These are phyloP conservation scores for Entoloma clypeatum DNA, from an alignment of 1,284 basidiomycete genomes.

Conservation along the genomic window DNA sequence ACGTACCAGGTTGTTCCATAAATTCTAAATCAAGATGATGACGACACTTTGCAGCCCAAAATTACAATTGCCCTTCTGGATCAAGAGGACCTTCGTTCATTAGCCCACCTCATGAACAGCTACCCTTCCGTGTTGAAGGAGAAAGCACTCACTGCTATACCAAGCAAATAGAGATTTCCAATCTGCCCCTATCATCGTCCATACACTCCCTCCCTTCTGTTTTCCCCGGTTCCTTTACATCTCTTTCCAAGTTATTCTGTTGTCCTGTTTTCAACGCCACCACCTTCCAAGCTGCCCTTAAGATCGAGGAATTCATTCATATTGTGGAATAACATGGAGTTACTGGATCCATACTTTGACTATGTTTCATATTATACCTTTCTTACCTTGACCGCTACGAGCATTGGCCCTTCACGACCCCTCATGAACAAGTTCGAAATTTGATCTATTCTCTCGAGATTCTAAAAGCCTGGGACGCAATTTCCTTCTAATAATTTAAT, in stretches of 20 bases:
- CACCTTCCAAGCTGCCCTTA: neutral
- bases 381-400: neutral
- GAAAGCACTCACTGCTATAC: conserved; percentile 43
- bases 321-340: conserved; percentile 8
- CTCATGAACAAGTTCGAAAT: conserved; percentile 11
- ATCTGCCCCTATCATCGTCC: conserved; percentile 4
- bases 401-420: conserved; percentile 15
- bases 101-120: conserved; percentile 85
- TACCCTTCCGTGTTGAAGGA: conserved; percentile 80
- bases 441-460: neutral
- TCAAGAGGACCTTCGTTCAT: conserved; percentile 75
- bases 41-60: conserved; percentile 52
- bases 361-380: neutral
- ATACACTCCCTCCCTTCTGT: neutral
- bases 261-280: conserved; percentile 7
- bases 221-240: neutral
- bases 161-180: conserved; percentile 22
- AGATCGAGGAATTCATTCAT: neutral
- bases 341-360: conserved; percentile 1
- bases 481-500: conserved; percentile 5
- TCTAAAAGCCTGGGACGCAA: neutral
- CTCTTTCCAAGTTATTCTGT: conserved; percentile 5
- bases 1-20: conserved; percentile 26
- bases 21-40: conserved; percentile 8
- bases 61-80: conserved; percentile 80